Evolutionary conservation across 2,329 filamentous ascomycete genomes (phyloP).

Genomic region (Gnomoniopsis smithogilvyi): DNA sequence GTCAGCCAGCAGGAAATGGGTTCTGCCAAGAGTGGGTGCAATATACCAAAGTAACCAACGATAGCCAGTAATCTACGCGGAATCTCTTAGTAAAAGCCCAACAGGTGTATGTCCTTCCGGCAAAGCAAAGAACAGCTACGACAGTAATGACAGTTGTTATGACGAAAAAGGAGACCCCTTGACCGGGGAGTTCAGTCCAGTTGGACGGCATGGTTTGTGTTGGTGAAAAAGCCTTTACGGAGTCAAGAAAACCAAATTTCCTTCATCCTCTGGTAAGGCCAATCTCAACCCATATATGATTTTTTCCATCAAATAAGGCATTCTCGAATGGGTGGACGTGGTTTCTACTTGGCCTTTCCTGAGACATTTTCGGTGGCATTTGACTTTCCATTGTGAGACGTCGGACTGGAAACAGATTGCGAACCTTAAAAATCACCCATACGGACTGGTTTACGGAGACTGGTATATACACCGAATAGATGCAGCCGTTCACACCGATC

Average conservation of each 20-base stretch:
- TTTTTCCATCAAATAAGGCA: too few species aligned
- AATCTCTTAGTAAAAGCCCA: background rate
- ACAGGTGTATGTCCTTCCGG: background rate
- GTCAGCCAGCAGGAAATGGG: background rate
- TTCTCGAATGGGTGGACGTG: too few species aligned
- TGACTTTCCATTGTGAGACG: background rate
- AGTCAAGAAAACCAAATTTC: too few species aligned
- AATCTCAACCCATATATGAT: too few species aligned
- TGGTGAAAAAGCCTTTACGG: background rate
- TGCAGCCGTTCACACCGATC: too few species aligned
- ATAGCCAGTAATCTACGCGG: conserved; percentile 6
- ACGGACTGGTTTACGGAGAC: too few species aligned
- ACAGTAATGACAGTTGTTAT: background rate
- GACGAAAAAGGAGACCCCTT: background rate
- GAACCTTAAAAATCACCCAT: too few species aligned
- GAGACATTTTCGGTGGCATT: background rate
- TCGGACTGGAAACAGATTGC: background rate
- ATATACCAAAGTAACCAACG: background rate
- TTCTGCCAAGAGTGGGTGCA: background rate
- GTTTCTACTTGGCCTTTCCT: too few species aligned
- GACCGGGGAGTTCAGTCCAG: conserved; percentile 1
- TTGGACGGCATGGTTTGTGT: background rate
- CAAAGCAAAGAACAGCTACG: background rate
- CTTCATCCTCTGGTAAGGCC: background rate
- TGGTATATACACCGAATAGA: too few species aligned